These are phyloP conservation scores for Plasmodium vinckei DNA, from an alignment of 169 alveolate species.

Conservation along the genomic window DNA sequence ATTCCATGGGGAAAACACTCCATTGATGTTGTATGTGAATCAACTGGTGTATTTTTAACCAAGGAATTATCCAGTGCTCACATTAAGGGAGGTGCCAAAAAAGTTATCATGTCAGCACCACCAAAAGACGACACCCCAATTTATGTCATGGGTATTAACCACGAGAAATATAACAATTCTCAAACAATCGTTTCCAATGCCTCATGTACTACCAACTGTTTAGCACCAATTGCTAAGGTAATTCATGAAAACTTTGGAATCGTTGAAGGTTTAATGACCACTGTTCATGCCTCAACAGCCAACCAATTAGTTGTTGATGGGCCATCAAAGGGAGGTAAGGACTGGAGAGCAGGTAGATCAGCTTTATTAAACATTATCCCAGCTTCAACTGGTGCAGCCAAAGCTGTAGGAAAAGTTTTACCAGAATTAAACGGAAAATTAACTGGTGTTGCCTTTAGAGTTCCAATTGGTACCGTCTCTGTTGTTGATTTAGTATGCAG, in stretches of 20 bases:
- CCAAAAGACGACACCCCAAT: constrained; percentile 98
- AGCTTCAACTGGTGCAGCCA: constrained; percentile 99
- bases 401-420: constrained; percentile 99
- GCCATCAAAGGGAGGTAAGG: constrained; percentile 99
- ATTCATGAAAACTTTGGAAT: constrained; percentile 98
- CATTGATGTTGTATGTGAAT: constrained; percentile 97
- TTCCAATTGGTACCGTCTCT: constrained; percentile 98
- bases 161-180: constrained; percentile 91
- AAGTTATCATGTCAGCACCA: constrained; percentile 99
- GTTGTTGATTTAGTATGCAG: constrained; percentile 98
- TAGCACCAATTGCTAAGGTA: constrained; percentile 99
- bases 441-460: constrained; percentile 99
- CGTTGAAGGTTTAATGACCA: constrained; percentile 99
- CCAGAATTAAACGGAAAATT: constrained; percentile 98
- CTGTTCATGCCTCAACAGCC: constrained; percentile 99
- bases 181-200: constrained; percentile 98
- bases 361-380: constrained; percentile 99
- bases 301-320: constrained; percentile 99
- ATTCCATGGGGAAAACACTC: constrained; percentile 98
- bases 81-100: constrained; percentile 98
- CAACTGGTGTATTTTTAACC: constrained; percentile 98
- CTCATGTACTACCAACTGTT: constrained; percentile 99
- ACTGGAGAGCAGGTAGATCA: constrained; percentile 99
- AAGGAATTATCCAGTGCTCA: constrained; percentile 96
- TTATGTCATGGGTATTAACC: constrained; percentile 99